These are phyloP conservation scores for Zizania latifolia DNA, from an alignment of 176 grass and related monocot species.

Conservation along the genomic window DNA sequence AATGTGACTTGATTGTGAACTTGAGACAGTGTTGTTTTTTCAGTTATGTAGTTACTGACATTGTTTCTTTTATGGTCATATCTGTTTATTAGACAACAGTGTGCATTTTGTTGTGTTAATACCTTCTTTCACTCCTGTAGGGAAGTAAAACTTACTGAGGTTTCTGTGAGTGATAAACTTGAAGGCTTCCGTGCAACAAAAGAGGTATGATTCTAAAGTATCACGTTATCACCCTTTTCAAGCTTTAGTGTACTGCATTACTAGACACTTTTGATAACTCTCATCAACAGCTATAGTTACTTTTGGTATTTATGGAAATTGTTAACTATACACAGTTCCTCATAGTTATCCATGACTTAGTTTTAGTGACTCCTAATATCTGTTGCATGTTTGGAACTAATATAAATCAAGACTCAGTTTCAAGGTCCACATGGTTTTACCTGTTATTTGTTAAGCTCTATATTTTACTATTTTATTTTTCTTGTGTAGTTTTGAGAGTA, in stretches of 20 bases:
- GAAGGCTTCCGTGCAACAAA: constrained; percentile 87
- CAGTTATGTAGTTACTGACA: neutral
- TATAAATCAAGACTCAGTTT: too few species aligned
- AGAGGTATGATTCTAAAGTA: constrained; percentile 52
- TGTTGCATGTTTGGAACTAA: neutral
- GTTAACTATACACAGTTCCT: neutral
- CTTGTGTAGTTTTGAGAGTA: neutral
- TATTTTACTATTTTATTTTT: neutral
- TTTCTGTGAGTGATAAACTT: constrained; percentile 92
- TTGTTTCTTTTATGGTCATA: too few species aligned
- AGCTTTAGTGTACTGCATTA: neutral
- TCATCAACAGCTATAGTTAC: neutral
- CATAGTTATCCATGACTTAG: neutral
- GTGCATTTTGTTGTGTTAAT: constrained; percentile 16
- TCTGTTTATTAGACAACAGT: too few species aligned
- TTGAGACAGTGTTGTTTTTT: neutral
- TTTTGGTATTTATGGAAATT: neutral
- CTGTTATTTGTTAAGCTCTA: neutral
- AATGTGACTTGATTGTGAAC: neutral
- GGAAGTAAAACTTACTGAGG: constrained; percentile 77
- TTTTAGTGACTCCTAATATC: neutral
- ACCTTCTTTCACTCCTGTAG: constrained; percentile 22
- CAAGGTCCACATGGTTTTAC: neutral
- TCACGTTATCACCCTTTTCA: neutral
- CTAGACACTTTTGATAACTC: constrained; percentile 1